Evolutionary conservation across 768 basidiomycete genomes (phyloP).

Genomic region (Phaeotremella skinneri): DNA sequence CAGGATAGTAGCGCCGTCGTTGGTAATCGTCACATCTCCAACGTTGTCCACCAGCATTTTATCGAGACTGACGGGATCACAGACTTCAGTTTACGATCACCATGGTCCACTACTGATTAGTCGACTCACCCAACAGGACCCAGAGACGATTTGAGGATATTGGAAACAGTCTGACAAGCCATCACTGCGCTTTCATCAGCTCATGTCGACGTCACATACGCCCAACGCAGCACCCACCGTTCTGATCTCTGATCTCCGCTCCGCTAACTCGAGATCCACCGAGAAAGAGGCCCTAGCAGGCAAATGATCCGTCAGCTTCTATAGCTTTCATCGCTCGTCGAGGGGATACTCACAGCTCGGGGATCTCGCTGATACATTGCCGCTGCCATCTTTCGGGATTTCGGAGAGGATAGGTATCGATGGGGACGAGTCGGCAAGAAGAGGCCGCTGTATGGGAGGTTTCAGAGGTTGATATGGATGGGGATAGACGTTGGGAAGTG

Average conservation of each 20-base stretch:
- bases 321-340: background rate
- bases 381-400: conserved; percentile 38
- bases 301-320: background rate
- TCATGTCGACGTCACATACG: conserved; percentile 1
- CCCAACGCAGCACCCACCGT: conserved; percentile 61
- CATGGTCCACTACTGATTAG: conserved; percentile 43
- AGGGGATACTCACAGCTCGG: conserved; percentile 43
- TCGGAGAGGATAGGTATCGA: too few relatives aligned
- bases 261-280: conserved; percentile 92
- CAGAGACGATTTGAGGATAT: conserved; percentile 92
- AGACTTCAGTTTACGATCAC: background rate
- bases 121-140: conserved; percentile 94
- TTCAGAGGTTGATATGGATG: background rate
- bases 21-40: conserved; percentile 98
- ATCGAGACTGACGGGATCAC: conserved; percentile 32
- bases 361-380: conserved; percentile 53
- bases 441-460: too few relatives aligned
- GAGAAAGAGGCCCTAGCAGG: conserved; percentile 69
- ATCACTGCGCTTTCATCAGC: conserved; percentile 61
- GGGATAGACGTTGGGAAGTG: too few relatives aligned
- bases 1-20: conserved; percentile 99
- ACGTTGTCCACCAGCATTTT: conserved; percentile 92
- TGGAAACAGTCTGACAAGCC: conserved; percentile 93
- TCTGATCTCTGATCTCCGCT: conserved; percentile 93
- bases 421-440: too few relatives aligned